Evolutionary conservation across 192 early-diverging fungal genomes (phyloP).

Genomic region (Podila minutissima): DNA sequence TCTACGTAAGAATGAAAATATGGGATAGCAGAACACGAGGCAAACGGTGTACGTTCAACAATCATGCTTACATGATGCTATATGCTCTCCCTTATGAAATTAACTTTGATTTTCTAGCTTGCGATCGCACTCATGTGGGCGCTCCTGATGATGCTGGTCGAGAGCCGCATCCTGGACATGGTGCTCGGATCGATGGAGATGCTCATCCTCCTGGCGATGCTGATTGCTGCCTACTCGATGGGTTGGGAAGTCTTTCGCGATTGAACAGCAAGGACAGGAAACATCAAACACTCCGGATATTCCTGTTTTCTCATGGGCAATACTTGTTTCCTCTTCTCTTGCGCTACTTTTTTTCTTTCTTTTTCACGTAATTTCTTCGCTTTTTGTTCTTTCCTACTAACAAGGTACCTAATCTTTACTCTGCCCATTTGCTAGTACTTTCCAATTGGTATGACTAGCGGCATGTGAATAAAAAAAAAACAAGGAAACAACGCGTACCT

Average conservation of each 20-base stretch:
- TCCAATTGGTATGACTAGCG: too few species aligned
- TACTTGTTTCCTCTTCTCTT: slow-evolving; percentile 6
- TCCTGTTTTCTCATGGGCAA: neutral
- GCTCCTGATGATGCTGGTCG: slow-evolving; percentile 16
- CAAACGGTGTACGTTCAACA: neutral
- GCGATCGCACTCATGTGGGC: slow-evolving; percentile 21
- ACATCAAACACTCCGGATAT: slow-evolving; percentile 1
- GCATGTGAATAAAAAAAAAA: too few species aligned
- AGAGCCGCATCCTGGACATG: slow-evolving; percentile 19
- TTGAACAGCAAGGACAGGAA: neutral
- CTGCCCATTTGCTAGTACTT: too few species aligned
- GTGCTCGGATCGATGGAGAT: slow-evolving; percentile 20
- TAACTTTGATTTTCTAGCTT: neutral
- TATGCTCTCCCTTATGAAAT: neutral
- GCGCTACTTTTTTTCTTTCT: neutral
- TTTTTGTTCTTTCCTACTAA: neutral
- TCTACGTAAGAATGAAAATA: slow-evolving; percentile 19
- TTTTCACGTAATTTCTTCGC: neutral
- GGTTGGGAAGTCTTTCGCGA: slow-evolving; percentile 16
- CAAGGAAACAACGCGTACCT: too few species aligned
- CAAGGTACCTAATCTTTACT: too few species aligned
- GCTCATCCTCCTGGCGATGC: slow-evolving; percentile 30
- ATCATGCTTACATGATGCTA: neutral
- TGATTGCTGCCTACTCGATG: slow-evolving; percentile 20
- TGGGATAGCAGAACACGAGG: too few species aligned